Evolutionary conservation across 371 early-diverging fungal genomes (phyloP).

Genomic region (Mucor racemosus): DNA sequence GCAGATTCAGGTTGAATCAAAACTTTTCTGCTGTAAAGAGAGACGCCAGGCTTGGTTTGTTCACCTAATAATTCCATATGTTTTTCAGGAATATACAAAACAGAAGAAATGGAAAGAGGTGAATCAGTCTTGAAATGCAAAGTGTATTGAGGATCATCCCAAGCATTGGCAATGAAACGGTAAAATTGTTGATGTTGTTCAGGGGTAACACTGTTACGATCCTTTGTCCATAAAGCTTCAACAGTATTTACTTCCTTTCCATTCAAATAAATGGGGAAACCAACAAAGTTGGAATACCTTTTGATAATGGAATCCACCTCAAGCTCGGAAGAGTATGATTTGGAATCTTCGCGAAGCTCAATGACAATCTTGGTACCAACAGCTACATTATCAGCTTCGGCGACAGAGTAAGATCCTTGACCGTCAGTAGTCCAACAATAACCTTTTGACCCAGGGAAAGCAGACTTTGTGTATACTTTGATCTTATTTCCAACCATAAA

Average conservation of each 20-base stretch:
- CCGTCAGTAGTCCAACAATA: slow-evolving; percentile 88
- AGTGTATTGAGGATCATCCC: slow-evolving; percentile 76
- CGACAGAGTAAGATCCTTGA: slow-evolving; percentile 78
- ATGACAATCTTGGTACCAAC: slow-evolving; percentile 96
- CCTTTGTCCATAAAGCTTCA: slow-evolving; percentile 95
- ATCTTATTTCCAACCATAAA: slow-evolving; percentile 89
- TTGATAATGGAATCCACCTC: slow-evolving; percentile 83
- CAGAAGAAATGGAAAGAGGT: slow-evolving; percentile 74
- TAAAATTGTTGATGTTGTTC: slow-evolving; percentile 94
- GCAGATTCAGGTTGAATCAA: slow-evolving; percentile 79
- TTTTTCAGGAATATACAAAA: slow-evolving; percentile 75
- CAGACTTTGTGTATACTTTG: slow-evolving; percentile 82
- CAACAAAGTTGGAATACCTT: slow-evolving; percentile 97
- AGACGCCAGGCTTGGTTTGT: slow-evolving; percentile 75
- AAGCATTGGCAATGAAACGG: slow-evolving; percentile 74
- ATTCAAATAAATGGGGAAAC: slow-evolving; percentile 91
- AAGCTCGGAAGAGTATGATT: slow-evolving; percentile 79
- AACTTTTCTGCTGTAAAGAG: slow-evolving; percentile 80
- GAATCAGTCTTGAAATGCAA: slow-evolving; percentile 82
- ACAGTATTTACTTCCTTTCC: slow-evolving; percentile 83
- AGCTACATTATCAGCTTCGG: slow-evolving; percentile 75
- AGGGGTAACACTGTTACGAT: slow-evolving; percentile 75
- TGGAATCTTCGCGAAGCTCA: slow-evolving; percentile 89
- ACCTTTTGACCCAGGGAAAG: slow-evolving; percentile 72
- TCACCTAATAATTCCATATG: slow-evolving; percentile 74